These are phyloP conservation scores for Ciborinia camelliae DNA, from an alignment of 2,329 filamentous ascomycete genomes.

Conservation along the genomic window DNA sequence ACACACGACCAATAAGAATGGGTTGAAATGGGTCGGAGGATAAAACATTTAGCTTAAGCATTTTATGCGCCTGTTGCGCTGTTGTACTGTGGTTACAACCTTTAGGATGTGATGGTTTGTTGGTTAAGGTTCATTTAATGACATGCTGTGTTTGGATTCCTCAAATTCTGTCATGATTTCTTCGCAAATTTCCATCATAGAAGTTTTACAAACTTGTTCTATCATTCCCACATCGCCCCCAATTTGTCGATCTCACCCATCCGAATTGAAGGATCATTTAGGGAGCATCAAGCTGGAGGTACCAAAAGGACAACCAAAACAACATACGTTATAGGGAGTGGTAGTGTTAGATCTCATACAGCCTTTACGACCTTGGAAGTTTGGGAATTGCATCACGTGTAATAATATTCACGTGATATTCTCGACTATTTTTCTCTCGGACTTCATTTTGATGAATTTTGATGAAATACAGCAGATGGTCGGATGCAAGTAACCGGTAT, in stretches of 20 bases:
- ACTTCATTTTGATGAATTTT: neutral
- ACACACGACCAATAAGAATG: neutral
- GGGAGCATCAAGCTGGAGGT: neutral
- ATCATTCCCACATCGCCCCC: neutral
- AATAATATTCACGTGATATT: neutral
- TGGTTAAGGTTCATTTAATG: slow-evolving; percentile 11
- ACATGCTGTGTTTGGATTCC: slow-evolving; percentile 16
- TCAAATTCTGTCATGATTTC: slow-evolving; percentile 6
- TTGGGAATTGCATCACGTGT: neutral
- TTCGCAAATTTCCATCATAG: slow-evolving; percentile 10
- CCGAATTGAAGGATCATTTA: slow-evolving; percentile 2
- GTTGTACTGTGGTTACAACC: slow-evolving; percentile 1
- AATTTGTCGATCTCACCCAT: slow-evolving; percentile 1
- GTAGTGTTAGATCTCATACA: neutral
- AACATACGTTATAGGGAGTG: neutral
- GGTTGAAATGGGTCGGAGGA: neutral
- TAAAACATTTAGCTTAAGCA: neutral
- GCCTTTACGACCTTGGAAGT: neutral
- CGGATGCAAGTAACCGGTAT: slow-evolving; percentile 7
- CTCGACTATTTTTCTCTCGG: neutral
- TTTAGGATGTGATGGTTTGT: neutral
- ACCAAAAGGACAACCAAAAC: neutral
- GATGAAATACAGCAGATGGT: slow-evolving; percentile 6
- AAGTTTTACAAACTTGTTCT: slow-evolving; percentile 21
- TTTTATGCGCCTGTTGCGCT: slow-evolving; percentile 4